Conservation (phyloP, 1,284 basidiomycete genomes). For the Crucibulum cyathiforme region DNA sequence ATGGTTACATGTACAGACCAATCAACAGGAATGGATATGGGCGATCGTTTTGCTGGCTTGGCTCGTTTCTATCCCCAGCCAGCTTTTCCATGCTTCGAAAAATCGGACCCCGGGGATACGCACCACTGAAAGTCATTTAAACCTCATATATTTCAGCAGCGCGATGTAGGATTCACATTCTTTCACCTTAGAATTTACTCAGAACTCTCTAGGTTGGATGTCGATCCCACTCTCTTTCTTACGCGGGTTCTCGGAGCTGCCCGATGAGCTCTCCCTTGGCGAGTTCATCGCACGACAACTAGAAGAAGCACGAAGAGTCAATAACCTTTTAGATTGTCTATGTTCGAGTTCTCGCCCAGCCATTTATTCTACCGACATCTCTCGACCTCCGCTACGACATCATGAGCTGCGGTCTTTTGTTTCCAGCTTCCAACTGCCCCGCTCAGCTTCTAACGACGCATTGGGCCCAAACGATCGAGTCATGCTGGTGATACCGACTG, state of each 20-base stretch:
- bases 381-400: slow-evolving; percentile 36
- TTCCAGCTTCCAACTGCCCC: slow-evolving; percentile 43
- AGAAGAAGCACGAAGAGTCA: slow-evolving; percentile 30
- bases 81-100: too few species aligned
- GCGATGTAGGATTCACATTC: neutral
- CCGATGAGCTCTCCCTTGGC: slow-evolving; percentile 38
- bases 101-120: too few species aligned
- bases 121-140: too few species aligned
- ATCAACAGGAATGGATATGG: too few species aligned
- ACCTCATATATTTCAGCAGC: too few species aligned
- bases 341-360: slow-evolving; percentile 38
- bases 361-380: slow-evolving; percentile 35
- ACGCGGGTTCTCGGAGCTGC: slow-evolving; percentile 19
- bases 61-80: too few species aligned
- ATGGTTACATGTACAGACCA: too few species aligned
- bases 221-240: slow-evolving; percentile 41
- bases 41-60: too few species aligned
- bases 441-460: slow-evolving; percentile 22
- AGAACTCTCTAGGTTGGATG: slow-evolving; percentile 20
- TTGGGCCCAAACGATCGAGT: slow-evolving; percentile 48
- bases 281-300: slow-evolving; percentile 38
- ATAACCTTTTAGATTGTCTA: slow-evolving; percentile 46
- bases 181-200: neutral
- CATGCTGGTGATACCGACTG: slow-evolving; percentile 51
- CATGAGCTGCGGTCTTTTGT: slow-evolving; percentile 41